These are phyloP conservation scores for Pseudozyma pruni DNA, from an alignment of 1,284 basidiomycete genomes.

Conservation along the genomic window DNA sequence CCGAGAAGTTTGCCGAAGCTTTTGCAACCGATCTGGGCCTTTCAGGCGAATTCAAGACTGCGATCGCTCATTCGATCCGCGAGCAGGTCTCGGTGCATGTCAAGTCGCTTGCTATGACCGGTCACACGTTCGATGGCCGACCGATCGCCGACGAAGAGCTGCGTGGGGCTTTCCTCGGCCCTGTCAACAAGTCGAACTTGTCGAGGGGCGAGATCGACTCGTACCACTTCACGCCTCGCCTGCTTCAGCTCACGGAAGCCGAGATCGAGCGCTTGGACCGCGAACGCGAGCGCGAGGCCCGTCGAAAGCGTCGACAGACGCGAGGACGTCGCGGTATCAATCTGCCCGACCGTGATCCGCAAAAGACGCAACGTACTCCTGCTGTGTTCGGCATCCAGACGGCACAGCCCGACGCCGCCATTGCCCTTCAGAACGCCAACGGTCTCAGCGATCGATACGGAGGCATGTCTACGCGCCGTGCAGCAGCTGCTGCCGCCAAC, in stretches of 20 bases:
- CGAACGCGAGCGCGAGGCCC: conserved; percentile 90
- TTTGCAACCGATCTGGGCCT: conserved; percentile 90
- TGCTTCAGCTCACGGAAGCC: conserved; percentile 86
- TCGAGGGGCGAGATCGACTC: conserved; percentile 76
- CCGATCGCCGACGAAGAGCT: conserved; percentile 90
- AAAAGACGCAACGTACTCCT: conserved; percentile 80
- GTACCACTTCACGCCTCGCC: conserved; percentile 80
- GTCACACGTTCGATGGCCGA: conserved; percentile 83
- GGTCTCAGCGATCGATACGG: conserved; percentile 41
- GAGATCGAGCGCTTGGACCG: conserved; percentile 87
- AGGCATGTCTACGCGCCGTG: conserved; percentile 52
- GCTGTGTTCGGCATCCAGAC: conserved; percentile 64
- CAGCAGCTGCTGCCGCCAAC: conserved; percentile 60
- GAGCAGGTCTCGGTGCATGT: conserved; percentile 93
- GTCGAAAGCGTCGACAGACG: conserved; percentile 84
- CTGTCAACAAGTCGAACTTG: conserved; percentile 69
- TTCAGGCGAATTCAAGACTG: conserved; percentile 86
- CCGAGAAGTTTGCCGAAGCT: conserved; percentile 90
- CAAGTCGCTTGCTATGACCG: conserved; percentile 90
- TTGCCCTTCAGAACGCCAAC: conserved; percentile 22
- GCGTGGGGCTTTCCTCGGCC: conserved; percentile 85
- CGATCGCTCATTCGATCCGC: conserved; percentile 92
- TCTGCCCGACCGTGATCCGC: conserved; percentile 90
- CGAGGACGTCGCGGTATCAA: conserved; percentile 88
- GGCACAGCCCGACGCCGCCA: conserved; percentile 36